A percentile compares a stretch with the other conserved stretches of the same genome.
Evolutionary conservation across 2,329 filamentous ascomycete genomes (phyloP).

Genomic region (Cladophialophora yegresii): DNA sequence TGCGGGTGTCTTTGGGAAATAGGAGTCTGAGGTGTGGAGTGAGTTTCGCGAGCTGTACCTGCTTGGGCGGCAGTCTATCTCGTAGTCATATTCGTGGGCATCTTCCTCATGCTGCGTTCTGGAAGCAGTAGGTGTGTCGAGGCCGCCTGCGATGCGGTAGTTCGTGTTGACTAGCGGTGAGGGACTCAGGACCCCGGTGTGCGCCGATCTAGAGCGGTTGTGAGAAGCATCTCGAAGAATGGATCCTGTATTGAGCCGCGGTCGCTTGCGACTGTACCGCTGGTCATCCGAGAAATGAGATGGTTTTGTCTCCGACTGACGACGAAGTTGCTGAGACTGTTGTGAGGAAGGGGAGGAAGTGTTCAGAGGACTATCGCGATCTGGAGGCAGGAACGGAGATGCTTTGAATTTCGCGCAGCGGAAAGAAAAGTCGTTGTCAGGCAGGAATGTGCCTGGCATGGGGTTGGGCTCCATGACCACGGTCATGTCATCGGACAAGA

Average conservation of each 20-base stretch:
- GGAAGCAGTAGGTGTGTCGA: constrained; percentile 40
- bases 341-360: constrained; percentile 11
- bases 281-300: background rate
- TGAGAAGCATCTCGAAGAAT: background rate
- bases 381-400: constrained; percentile 27
- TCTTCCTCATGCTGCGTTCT: constrained; percentile 35
- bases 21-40: constrained; percentile 33
- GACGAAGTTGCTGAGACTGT: background rate
- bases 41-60: constrained; percentile 44
- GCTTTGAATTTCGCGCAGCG: constrained; percentile 22
- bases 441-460: constrained; percentile 29
- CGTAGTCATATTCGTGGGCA: constrained; percentile 37
- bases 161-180: constrained; percentile 45
- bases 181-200: constrained; percentile 37
- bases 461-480: constrained; percentile 18
- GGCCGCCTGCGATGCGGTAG: constrained; percentile 44
- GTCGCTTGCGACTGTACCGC: constrained; percentile 21
- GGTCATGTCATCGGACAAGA: constrained; percentile 14
- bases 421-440: constrained; percentile 16
- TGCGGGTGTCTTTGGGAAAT: constrained; percentile 26
- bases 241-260: constrained; percentile 10
- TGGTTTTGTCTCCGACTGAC: constrained; percentile 1
- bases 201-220: background rate
- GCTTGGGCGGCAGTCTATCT: constrained; percentile 48
- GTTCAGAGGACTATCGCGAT: constrained; percentile 5